These are phyloP conservation scores for Brettanomyces naardenensis DNA, from an alignment of 805 yeast genomes.

Conservation along the genomic window DNA sequence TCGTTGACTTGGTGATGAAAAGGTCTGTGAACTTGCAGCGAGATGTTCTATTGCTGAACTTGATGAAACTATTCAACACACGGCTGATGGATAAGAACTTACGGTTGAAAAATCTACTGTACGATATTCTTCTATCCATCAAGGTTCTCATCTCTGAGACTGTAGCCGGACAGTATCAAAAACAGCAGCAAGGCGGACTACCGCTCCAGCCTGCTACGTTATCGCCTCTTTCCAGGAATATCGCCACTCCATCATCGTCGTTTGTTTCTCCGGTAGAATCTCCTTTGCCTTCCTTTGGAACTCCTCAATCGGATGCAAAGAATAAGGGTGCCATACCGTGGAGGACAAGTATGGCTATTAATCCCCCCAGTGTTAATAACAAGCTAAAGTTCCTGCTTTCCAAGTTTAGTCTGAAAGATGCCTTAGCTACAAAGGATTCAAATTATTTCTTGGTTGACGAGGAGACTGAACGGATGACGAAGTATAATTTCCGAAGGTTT, in stretches of 20 bases:
- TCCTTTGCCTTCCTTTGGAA: neutral
- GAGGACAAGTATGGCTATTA: conserved; percentile 17
- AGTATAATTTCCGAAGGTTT: conserved; percentile 38
- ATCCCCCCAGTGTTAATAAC: conserved; percentile 26
- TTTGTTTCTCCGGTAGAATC: neutral
- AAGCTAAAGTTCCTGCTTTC: conserved; percentile 20
- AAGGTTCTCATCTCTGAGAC: conserved; percentile 31
- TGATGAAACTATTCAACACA: conserved; percentile 39
- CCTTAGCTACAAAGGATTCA: conserved; percentile 14
- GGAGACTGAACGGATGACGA: conserved; percentile 19
- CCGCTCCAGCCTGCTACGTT: neutral
- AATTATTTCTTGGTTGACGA: conserved; percentile 15
- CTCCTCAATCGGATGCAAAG: conserved; percentile 1
- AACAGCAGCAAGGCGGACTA: conserved; percentile 6
- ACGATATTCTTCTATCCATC: conserved; percentile 50
- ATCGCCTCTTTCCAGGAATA: neutral
- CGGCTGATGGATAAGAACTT: conserved; percentile 35
- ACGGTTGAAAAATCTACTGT: conserved; percentile 46
- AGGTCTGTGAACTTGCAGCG: conserved; percentile 32
- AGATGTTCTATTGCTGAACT: conserved; percentile 38
- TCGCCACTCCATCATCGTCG: neutral
- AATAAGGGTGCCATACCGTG: conserved; percentile 7
- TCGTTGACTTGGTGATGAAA: conserved; percentile 38
- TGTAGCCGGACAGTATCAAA: conserved; percentile 10
- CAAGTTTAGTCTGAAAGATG: conserved; percentile 17